Percentiles rank a stretch among this genome's conserved stretches.
Evolutionary conservation across 768 basidiomycete genomes (phyloP).

Genomic region (Rhizopogon rudus): DNA sequence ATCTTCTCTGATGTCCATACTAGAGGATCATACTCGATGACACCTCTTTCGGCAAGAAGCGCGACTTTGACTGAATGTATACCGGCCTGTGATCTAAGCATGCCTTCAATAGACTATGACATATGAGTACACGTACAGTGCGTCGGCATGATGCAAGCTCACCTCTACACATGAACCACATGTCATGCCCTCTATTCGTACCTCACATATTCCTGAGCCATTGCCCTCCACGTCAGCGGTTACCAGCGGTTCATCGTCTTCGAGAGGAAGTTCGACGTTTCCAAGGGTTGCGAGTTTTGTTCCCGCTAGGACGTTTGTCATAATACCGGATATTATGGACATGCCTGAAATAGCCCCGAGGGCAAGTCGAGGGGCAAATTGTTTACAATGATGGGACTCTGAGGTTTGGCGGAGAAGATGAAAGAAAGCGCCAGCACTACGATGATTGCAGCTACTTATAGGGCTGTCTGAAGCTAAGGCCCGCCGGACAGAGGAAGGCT

Average conservation of each 20-base stretch:
- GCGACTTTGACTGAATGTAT: constrained; percentile 92
- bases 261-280: constrained; percentile 12
- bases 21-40: constrained; percentile 82
- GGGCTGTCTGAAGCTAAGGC: not conserved
- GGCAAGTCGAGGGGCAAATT: not conserved
- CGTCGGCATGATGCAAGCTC: constrained; percentile 15
- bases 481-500: not conserved
- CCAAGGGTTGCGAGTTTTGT: constrained; percentile 5
- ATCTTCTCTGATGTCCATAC: constrained; percentile 83
- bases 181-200: constrained; percentile 87
- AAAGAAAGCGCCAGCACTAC: not conserved
- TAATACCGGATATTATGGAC: constrained; percentile 1
- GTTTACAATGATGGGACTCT: not conserved
- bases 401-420: not conserved
- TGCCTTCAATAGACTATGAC: constrained; percentile 74
- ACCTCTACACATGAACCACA: constrained; percentile 89
- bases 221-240: constrained; percentile 17
- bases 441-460: not conserved
- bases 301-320: constrained; percentile 2
- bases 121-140: not conserved
- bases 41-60: constrained; percentile 89
- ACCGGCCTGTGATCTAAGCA: constrained; percentile 80
- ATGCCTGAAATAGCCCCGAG: not conserved
- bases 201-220: constrained; percentile 57
- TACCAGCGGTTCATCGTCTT: constrained; percentile 17